Evolutionary conservation across 495 filamentous ascomycete species (phyloP), one percentile per base, ranked within the genome.

Genomic region (Neurospora intermedia): DNA sequence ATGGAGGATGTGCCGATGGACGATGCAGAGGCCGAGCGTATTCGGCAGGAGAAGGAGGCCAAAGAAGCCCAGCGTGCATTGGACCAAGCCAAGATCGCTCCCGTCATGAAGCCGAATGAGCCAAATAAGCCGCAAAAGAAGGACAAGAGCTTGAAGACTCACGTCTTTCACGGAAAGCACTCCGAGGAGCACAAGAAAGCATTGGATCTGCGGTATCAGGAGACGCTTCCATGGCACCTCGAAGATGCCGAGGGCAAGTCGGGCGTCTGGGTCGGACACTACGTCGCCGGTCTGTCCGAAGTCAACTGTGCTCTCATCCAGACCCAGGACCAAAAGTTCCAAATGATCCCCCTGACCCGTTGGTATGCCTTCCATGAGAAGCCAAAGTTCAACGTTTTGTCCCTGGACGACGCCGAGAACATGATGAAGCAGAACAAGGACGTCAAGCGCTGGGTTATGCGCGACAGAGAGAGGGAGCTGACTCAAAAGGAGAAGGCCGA

Each of bases 231-330:
- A 11, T 99, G 96, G 96, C 94, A 97, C 79, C 80, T 99, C 69
- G 96, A 99, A 78, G 96, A 99, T 81, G 96, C 94, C 71, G 94
- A 98, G 76, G 92, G 93, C 77, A 96, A 93, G 77, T 92, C 78
- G 2, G 79, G 96, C 75, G 91, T 91, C 2, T 99, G 94, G 94
- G 91, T 94, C 35, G 96, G 95, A 23, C 91, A 90, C 59, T 97
- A 97, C 75, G 91, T 98, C 78, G 90, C 90, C 13, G 91, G 91
- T 35, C 83, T 98, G 69, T 96, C 94, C 0, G 90, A 94, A 62
- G 88, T 87, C 0, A 87, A 88, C 74, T 90, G 92, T 8, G 89
- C 94, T 35, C 89, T 99, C 72, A 85, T 92, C 16, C 86, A 92
- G 23, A 90, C 91, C 35, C 23, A 66, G 35, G 83, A 83, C 1